Conservation (phyloP, 2,329 filamentous ascomycete genomes). For the Scedosporium dehoogii region DNA sequence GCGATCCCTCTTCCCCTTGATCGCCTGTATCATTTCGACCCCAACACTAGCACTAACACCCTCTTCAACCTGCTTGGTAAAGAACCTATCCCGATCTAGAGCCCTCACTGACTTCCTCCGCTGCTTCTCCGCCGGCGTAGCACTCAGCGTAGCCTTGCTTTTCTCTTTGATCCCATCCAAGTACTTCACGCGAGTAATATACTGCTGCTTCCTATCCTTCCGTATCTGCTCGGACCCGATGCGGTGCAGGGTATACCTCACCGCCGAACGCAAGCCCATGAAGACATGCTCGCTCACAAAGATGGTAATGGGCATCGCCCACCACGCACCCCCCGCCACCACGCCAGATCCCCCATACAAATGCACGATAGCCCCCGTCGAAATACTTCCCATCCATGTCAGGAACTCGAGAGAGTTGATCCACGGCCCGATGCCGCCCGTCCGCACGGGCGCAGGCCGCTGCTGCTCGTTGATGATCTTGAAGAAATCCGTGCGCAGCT, state of each 20-base stretch:
- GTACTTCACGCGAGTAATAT: slow-evolving; percentile 24
- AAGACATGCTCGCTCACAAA: slow-evolving; percentile 68
- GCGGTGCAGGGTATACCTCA: slow-evolving; percentile 24
- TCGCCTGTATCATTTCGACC: slow-evolving; percentile 1
- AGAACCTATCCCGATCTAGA: slow-evolving; percentile 24
- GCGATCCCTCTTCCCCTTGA: not conserved
- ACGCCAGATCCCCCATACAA: slow-evolving; percentile 53
- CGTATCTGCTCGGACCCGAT: slow-evolving; percentile 30
- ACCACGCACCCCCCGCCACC: slow-evolving; percentile 47
- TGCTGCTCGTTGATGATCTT: slow-evolving; percentile 68
- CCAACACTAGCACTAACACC: slow-evolving; percentile 21
- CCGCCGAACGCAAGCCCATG: slow-evolving; percentile 43
- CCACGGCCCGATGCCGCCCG: slow-evolving; percentile 68
- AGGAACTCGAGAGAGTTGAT: slow-evolving; percentile 58
- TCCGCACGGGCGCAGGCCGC: slow-evolving; percentile 56
- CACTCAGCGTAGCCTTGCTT: slow-evolving; percentile 20
- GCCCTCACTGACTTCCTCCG: slow-evolving; percentile 26
- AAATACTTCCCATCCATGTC: slow-evolving; percentile 63
- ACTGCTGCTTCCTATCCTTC: slow-evolving; percentile 27
- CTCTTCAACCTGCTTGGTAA: slow-evolving; percentile 30
- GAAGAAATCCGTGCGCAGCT: slow-evolving; percentile 66
- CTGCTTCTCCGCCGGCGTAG: slow-evolving; percentile 25
- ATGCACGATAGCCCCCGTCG: slow-evolving; percentile 62
- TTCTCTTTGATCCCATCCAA: slow-evolving; percentile 30
- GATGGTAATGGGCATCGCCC: slow-evolving; percentile 57